Evolutionary conservation across 371 early-diverging fungal genomes (phyloP), one percentile per base, ranked within the genome.

Genomic region (Basidiobolus heterosporus): DNA sequence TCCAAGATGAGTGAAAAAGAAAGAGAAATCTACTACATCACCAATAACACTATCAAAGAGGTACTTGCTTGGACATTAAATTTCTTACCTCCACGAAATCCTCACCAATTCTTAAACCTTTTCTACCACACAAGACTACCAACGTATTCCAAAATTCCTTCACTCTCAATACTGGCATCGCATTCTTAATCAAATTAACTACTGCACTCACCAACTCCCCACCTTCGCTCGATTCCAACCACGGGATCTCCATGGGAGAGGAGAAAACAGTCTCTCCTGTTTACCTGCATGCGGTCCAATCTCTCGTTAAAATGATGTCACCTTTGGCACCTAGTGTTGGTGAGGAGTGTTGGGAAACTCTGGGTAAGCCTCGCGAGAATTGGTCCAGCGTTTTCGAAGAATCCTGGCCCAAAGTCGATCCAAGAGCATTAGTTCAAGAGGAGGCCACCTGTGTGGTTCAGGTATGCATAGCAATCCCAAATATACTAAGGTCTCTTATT

Each of bases 171-270:
- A 82, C 86, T 0, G 82, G 79, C 18, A 82, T 88, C 47, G 73
- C 88, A 0, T 66, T 74, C 50, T 62, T 91, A 35, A 87, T 88
- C 60, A 86, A 89, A 55, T 61, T 89, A n/a, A 75, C 82, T 23
- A 85, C 81, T 49, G 62, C 67, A 30, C 56, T 84, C 23, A 58
- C 53, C 3, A 14, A 52, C 0, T 56, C 61, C n/a, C 1, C 16
- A 6, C 11, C 3, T 2, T 15, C 17, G 2, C 18, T 39, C 3
- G 38, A 45, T 19, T 15, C 38, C 6, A 23, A 8, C 17, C 2
- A 44, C 21, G 3, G 2, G 15, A 17, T 20, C 4, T 42, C 36
- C 55, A 42, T 44, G 41, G 17, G 76, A 65, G 21, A 30, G 5
- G 30, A n/a, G n/a, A n/a, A 3, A 30, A 5, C 30, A 3, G 9